Evolutionary conservation across 225 moss, liverwort and hornwort genomes (phyloP), one percentile per base, ranked within the genome.

Genomic region (Pleurozium schreberi): DNA sequence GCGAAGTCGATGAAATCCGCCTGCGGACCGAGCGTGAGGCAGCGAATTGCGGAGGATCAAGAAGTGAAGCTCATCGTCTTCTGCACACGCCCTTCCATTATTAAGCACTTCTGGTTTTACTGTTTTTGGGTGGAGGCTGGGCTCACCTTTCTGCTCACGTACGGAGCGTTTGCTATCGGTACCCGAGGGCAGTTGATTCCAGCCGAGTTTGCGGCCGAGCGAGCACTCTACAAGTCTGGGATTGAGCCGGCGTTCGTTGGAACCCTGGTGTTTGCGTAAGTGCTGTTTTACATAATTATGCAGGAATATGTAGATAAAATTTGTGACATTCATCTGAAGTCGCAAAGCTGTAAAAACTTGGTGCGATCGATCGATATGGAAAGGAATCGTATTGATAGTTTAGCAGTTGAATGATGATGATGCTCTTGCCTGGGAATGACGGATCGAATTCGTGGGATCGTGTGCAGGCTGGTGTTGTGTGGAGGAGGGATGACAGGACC

Each of bases 401-500:
- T 9, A 22, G n/a, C 61, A 61, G 22, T 62, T 22, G 61, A 22
- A 19, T 57, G 61, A 33, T n/a, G n/a, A 62, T 47, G 65, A 5
- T 50, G 28, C 80, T n/a, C n/a, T n/a, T 80, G 80, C 23, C 5
- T 40, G 79, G 28, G 18, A 80, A 26, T 80, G 58, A 28, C 27
- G 33, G 22, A n/a, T n/a, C n/a, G n/a, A 61, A 18, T 47, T 26
- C 17, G 80, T 76, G 68, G 68, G 34, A n/a, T 62, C 28, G 75
- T 28, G 64, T 83, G 90, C 93, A 94, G 94, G 80, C 67, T 94
- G 53, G 93, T 94, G 73, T 67, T 94, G 40, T 92, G 92, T 38
- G 94, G 94, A 84, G 94, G 94, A 10, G 94, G 94, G 25, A 88
- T 87, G 58, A 94, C 94, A 58, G 94, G 94, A 47, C 94, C 94